Evolutionary conservation across 2,329 filamentous ascomycete genomes (phyloP).

Genomic region (Fusarium sp.): DNA sequence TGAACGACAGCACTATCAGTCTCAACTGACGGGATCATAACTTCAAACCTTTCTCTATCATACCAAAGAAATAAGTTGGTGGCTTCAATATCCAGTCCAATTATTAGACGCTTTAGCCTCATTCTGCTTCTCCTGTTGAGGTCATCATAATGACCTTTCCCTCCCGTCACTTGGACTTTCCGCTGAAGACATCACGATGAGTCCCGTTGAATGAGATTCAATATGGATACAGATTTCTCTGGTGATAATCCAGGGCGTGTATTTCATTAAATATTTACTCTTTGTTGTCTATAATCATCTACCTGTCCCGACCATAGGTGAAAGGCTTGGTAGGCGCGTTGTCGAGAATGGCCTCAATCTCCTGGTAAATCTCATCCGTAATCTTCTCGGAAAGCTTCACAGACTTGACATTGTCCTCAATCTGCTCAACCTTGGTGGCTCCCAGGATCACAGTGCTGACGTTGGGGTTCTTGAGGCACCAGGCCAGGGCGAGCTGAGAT

Average conservation of each 20-base stretch:
- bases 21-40: not conserved
- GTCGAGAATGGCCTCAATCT: constrained; percentile 42
- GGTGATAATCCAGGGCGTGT: not conserved
- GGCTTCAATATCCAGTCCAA: not conserved
- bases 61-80: too few species aligned
- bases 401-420: constrained; percentile 42
- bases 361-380: constrained; percentile 32
- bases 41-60: too few species aligned
- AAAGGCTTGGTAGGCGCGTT: constrained; percentile 30
- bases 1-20: not conserved
- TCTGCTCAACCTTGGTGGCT: constrained; percentile 44
- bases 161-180: not conserved
- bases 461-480: constrained; percentile 44
- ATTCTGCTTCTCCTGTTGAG: not conserved
- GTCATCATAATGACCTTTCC: not conserved
- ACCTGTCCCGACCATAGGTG: constrained; percentile 37
- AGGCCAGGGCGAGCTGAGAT: constrained; percentile 42
- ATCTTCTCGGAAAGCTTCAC: constrained; percentile 38
- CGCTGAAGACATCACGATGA: not conserved
- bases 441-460: constrained; percentile 47
- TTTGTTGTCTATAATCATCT: not conserved
- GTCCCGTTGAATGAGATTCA: not conserved
- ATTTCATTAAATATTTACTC: not conserved
- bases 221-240: not conserved
- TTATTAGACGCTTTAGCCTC: not conserved